Evolutionary conservation across 176 grass and related monocot species (phyloP).

Genomic region (Phragmites australis): DNA sequence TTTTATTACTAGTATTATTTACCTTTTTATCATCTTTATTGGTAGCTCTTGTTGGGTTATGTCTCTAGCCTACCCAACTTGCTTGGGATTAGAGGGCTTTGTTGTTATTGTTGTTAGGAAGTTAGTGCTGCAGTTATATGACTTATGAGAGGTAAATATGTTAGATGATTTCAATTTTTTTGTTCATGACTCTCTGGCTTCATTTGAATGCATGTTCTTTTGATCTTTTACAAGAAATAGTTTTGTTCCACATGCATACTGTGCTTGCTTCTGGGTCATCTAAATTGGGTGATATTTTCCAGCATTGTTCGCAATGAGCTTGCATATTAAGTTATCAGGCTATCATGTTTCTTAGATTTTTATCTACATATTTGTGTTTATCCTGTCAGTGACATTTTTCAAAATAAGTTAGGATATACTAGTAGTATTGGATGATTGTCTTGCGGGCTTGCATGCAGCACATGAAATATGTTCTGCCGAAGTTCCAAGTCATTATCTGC

Average conservation of each 20-base stretch:
- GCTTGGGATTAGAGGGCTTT: too few species aligned
- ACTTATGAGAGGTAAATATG: not conserved
- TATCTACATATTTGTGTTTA: not conserved
- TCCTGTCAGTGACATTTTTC: not conserved
- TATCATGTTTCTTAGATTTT: slow-evolving; percentile 17
- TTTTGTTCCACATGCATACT: not conserved
- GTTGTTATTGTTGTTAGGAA: slow-evolving; percentile 9
- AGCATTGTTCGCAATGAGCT: not conserved
- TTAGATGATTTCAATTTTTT: not conserved
- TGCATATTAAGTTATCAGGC: not conserved
- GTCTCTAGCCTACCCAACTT: too few species aligned
- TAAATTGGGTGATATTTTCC: not conserved
- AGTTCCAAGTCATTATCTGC: slow-evolving; percentile 19
- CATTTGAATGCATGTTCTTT: slow-evolving; percentile 11
- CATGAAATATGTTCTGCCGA: not conserved
- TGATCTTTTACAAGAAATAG: not conserved
- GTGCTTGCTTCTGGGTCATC: not conserved
- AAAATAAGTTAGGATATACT: not conserved
- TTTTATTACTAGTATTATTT: too few species aligned
- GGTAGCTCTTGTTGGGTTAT: too few species aligned
- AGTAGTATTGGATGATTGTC: not conserved
- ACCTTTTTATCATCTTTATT: too few species aligned
- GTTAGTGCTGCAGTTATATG: not conserved
- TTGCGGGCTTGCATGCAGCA: not conserved
- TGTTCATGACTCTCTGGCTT: not conserved